These are phyloP conservation scores for Bruguiera sexangula DNA, from an alignment of 345 rosid species.

Conservation along the genomic window DNA sequence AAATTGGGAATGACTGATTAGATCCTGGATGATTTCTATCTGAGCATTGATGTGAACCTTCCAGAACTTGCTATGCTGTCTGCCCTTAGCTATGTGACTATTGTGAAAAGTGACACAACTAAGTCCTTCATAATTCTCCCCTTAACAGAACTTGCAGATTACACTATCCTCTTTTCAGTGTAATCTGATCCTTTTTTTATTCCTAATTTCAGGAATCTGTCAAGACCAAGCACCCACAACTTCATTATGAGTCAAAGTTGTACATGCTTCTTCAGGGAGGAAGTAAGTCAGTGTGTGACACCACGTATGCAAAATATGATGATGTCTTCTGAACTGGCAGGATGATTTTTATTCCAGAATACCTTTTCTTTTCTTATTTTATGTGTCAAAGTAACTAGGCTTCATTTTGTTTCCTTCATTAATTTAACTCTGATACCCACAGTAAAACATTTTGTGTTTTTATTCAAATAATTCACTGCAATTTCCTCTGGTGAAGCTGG, in stretches of 20 bases:
- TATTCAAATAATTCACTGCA: background rate
- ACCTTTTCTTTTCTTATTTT: background rate
- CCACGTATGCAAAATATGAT: background rate
- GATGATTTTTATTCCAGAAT: background rate
- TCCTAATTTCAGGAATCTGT: conserved; percentile 59
- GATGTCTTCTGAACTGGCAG: background rate
- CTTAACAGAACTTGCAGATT: background rate
- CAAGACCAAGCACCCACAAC: conserved; percentile 88
- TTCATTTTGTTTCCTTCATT: too few species aligned
- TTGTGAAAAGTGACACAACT: too few species aligned
- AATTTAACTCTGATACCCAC: too few species aligned
- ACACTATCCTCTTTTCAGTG: background rate
- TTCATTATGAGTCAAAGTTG: conserved; percentile 79
- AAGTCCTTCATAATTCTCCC: too few species aligned
- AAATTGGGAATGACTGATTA: background rate
- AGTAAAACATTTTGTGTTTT: too few species aligned
- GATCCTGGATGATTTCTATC: background rate
- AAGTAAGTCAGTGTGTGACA: conserved; percentile 39
- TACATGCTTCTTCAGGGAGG: conserved; percentile 92
- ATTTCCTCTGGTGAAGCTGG: conserved; percentile 46
- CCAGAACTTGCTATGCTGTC: too few species aligned
- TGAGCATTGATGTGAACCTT: too few species aligned
- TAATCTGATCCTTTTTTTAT: background rate
- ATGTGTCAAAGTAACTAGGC: too few species aligned
- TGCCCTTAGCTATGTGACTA: too few species aligned